These are phyloP conservation scores for Pugionium cornutum DNA, from an alignment of 345 rosid genomes.

Conservation along the genomic window DNA sequence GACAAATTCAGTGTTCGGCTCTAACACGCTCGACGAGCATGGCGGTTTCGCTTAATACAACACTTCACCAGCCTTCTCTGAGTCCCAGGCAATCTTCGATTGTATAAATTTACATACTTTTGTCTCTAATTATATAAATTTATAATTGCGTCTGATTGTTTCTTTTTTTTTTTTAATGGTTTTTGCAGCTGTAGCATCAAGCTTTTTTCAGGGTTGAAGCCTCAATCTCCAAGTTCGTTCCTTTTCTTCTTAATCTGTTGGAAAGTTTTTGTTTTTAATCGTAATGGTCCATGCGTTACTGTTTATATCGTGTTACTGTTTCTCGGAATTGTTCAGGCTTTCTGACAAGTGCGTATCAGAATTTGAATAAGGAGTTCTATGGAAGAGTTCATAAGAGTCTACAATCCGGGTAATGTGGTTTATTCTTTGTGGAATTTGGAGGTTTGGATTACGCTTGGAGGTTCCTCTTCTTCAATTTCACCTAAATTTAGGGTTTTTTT, in stretches of 20 bases:
- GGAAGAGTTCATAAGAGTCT: slow-evolving; percentile 68
- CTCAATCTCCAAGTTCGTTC: slow-evolving; percentile 61
- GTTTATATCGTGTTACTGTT: slow-evolving; percentile 18
- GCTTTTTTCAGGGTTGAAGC: slow-evolving; percentile 73
- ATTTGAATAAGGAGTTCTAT: slow-evolving; percentile 65
- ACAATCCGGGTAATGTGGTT: slow-evolving; percentile 55
- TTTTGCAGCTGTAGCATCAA: slow-evolving; percentile 63
- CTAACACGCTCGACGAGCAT: slow-evolving; percentile 41
- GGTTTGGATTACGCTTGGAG: slow-evolving; percentile 10
- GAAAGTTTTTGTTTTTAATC: slow-evolving; percentile 2
- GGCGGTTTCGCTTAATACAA: slow-evolving; percentile 60
- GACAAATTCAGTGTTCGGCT: slow-evolving; percentile 11
- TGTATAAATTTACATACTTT: background rate
- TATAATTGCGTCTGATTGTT: slow-evolving; percentile 24
- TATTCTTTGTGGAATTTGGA: background rate
- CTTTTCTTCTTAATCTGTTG: slow-evolving; percentile 24
- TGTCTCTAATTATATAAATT: background rate
- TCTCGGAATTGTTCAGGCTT: slow-evolving; percentile 40
- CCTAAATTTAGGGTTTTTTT: slow-evolving; percentile 21
- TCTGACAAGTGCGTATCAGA: slow-evolving; percentile 54
- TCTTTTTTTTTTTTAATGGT: background rate
- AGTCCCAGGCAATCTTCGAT: slow-evolving; percentile 53
- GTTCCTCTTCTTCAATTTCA: slow-evolving; percentile 15
- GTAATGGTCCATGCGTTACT: slow-evolving; percentile 1
- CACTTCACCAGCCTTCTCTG: slow-evolving; percentile 54